Evolutionary conservation across 192 early-diverging fungal genomes (phyloP).

Genomic region (Obelidium mucronatum): DNA sequence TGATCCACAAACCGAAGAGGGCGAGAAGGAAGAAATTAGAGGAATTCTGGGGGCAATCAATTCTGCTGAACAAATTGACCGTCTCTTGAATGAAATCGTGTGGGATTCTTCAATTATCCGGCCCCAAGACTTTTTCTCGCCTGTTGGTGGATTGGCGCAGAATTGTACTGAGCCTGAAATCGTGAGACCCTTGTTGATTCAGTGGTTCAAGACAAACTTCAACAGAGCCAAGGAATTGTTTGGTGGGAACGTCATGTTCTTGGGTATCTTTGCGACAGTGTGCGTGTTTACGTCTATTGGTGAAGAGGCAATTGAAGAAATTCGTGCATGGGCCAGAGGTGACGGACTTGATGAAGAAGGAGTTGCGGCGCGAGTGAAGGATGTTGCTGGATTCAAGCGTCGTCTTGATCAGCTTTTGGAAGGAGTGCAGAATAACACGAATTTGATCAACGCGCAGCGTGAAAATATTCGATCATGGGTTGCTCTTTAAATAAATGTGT

Average conservation of each 20-base stretch:
- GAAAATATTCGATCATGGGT: constrained; percentile 4
- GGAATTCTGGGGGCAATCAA: constrained; percentile 58
- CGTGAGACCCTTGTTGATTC: neutral
- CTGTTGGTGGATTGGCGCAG: constrained; percentile 14
- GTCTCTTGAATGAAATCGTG: constrained; percentile 73
- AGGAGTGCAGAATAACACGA: constrained; percentile 5
- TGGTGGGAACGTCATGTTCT: neutral
- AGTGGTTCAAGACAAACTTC: constrained; percentile 15
- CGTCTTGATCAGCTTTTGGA: constrained; percentile 32
- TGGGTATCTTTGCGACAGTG: constrained; percentile 7
- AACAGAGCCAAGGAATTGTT: neutral
- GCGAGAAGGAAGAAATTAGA: constrained; percentile 49
- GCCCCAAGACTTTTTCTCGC: constrained; percentile 22
- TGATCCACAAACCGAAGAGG: constrained; percentile 33
- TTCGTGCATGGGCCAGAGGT: constrained; percentile 38
- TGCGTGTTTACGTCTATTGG: constrained; percentile 11
- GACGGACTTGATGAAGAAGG: constrained; percentile 36
- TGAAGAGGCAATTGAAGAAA: constrained; percentile 28
- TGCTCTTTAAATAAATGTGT: constrained; percentile 10
- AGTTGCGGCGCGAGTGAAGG: constrained; percentile 1
- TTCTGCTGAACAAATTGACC: constrained; percentile 56
- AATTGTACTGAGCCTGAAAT: neutral
- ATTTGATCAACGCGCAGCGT: neutral
- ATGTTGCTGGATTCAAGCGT: constrained; percentile 2
- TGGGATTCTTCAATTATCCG: constrained; percentile 69